These are phyloP conservation scores for Tylopilus plumbeoviolaceoides DNA, from an alignment of 768 basidiomycete genomes.

Conservation along the genomic window DNA sequence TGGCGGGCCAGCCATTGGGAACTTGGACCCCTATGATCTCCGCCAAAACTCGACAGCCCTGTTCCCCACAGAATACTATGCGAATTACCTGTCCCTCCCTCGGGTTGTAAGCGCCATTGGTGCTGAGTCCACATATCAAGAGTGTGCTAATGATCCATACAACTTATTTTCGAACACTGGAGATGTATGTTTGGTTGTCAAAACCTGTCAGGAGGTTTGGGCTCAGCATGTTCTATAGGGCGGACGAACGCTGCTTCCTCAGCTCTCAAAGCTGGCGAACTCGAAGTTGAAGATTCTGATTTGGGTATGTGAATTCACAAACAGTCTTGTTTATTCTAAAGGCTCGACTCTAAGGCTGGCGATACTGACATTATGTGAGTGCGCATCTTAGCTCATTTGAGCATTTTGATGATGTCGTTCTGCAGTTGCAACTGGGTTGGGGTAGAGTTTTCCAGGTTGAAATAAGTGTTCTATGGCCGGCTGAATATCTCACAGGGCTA, in stretches of 20 bases:
- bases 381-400: neutral
- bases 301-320: constrained; percentile 30
- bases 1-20: constrained; percentile 42
- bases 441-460: constrained; percentile 25
- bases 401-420: neutral
- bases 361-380: constrained; percentile 28
- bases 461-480: neutral
- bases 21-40: constrained; percentile 53
- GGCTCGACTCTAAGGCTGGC: constrained; percentile 20
- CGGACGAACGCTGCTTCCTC: constrained; percentile 36
- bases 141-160: constrained; percentile 46
- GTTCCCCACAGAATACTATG: constrained; percentile 58
- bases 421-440: constrained; percentile 12
- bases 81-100: constrained; percentile 40
- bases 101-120: constrained; percentile 45
- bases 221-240: constrained; percentile 15
- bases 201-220: neutral
- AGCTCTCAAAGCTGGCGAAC: constrained; percentile 34
- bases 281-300: constrained; percentile 37
- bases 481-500: constrained; percentile 23
- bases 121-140: constrained; percentile 44
- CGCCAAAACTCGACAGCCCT: constrained; percentile 48
- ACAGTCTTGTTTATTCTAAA: no score
- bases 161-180: constrained; percentile 47
- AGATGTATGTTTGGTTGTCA: constrained; percentile 40